Evolutionary conservation across 176 grass and related monocot species (phyloP).

Genomic region (Zea luxurians): DNA sequence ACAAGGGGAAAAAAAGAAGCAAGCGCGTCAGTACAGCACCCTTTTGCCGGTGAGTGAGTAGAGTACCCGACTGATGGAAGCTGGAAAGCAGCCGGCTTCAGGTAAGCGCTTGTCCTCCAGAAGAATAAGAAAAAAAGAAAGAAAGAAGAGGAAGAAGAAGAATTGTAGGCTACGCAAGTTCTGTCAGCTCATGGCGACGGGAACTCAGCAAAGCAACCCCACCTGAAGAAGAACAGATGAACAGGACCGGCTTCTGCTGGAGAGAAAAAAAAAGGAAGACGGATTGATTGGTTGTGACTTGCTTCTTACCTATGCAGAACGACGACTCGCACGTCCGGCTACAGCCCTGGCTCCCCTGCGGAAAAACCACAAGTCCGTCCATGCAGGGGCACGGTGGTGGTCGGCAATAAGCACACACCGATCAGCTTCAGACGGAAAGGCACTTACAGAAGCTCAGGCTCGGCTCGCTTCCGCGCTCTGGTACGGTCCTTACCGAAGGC

Average conservation of each 20-base stretch:
- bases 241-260: neutral
- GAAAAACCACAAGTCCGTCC: neutral
- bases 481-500: constrained; percentile 34
- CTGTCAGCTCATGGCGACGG: neutral
- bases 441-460: neutral
- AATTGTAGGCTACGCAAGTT: neutral
- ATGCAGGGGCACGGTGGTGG: neutral
- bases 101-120: neutral
- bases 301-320: constrained; percentile 54
- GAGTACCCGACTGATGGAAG: neutral
- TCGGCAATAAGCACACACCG: neutral
- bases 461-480: neutral
- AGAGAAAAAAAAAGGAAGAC: neutral
- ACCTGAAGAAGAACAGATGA: neutral
- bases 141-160: neutral
- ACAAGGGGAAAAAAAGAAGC: neutral
- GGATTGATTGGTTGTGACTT: neutral
- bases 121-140: too few relatives aligned
- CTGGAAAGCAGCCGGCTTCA: neutral
- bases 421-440: neutral
- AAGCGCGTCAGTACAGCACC: constrained; percentile 20
- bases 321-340: constrained; percentile 74
- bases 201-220: neutral
- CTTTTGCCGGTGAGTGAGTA: neutral
- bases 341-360: constrained; percentile 60